phyloP scores from a whole-genome alignment of 441 rosid genomes.

The Mallotus repandus region DNA sequence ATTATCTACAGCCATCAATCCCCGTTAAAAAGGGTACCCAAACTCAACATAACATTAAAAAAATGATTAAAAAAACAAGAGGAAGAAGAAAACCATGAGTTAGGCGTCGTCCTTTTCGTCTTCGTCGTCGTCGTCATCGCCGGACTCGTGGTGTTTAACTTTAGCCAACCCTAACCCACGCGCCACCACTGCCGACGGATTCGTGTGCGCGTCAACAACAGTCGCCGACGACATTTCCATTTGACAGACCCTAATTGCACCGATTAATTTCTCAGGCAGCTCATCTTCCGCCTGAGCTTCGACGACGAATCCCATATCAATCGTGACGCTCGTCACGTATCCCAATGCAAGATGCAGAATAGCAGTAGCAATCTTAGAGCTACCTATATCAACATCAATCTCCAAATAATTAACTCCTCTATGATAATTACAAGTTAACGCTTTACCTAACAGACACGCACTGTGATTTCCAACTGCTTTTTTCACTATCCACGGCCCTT shows the following conservation, averaged over 20 bases:
- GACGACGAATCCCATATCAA: slow-evolving; percentile 71
- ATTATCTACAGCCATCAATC: slow-evolving; percentile 31
- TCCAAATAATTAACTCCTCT: slow-evolving; percentile 71
- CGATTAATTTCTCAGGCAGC: slow-evolving; percentile 76
- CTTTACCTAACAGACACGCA: slow-evolving; percentile 64
- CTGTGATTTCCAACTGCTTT: slow-evolving; percentile 67
- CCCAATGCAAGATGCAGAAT: slow-evolving; percentile 51
- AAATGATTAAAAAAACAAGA: neutral
- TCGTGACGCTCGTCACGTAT: slow-evolving; percentile 47
- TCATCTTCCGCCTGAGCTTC: slow-evolving; percentile 71
- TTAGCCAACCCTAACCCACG: slow-evolving; percentile 50
- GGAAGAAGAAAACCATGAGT: neutral
- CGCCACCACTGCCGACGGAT: slow-evolving; percentile 13
- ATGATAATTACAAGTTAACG: slow-evolving; percentile 56
- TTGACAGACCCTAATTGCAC: slow-evolving; percentile 66
- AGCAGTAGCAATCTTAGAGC: slow-evolving; percentile 56
- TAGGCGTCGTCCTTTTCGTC: slow-evolving; percentile 4
- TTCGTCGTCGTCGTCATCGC: slow-evolving; percentile 29
- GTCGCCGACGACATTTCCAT: slow-evolving; percentile 77
- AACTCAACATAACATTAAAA: neutral
- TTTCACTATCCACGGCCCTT: slow-evolving; percentile 82
- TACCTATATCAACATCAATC: slow-evolving; percentile 71
- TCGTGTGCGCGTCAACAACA: slow-evolving; percentile 34
- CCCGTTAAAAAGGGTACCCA: neutral
- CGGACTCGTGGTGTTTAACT: slow-evolving; percentile 58